Conservation (phyloP, 2,329 filamentous ascomycete genomes). For the Acephala macrosclerotiorum region DNA sequence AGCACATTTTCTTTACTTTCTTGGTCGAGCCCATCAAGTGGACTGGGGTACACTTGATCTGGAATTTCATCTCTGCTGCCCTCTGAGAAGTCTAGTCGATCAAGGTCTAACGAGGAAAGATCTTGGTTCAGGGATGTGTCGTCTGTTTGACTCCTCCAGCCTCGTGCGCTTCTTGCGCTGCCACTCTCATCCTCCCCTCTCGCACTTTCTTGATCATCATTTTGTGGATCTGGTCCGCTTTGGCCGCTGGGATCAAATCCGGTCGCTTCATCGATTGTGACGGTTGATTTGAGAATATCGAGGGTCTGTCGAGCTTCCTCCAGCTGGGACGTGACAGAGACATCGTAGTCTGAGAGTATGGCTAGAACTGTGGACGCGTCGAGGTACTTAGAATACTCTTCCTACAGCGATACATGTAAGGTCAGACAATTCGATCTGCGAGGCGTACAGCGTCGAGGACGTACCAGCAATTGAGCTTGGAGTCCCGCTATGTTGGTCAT, state of each 20-base stretch:
- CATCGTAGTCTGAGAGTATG: constrained; percentile 77
- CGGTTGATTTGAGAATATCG: constrained; percentile 69
- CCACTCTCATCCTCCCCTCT: constrained; percentile 32
- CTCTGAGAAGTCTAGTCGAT: constrained; percentile 35
- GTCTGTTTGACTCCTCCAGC: constrained; percentile 41
- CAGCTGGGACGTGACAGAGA: constrained; percentile 59
- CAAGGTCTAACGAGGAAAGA: constrained; percentile 36
- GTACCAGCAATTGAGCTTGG: constrained; percentile 28
- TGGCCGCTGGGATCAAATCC: constrained; percentile 83
- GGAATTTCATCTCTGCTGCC: constrained; percentile 56
- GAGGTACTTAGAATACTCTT: constrained; percentile 75
- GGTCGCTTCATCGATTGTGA: constrained; percentile 71
- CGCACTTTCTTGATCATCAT: constrained; percentile 23
- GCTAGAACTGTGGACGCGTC: constrained; percentile 81
- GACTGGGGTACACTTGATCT: constrained; percentile 27
- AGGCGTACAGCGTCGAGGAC: not conserved
- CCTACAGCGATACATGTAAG: constrained; percentile 42
- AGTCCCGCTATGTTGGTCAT: constrained; percentile 16
- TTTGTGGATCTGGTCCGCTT: constrained; percentile 51
- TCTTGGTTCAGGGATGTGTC: constrained; percentile 40
- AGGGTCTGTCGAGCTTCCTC: constrained; percentile 65
- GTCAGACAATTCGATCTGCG: not conserved
- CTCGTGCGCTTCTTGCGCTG: constrained; percentile 34
- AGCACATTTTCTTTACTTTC: constrained; percentile 71
- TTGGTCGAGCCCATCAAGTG: constrained; percentile 54